Conservation (phyloP, 2,329 filamentous ascomycete species). For the Phyllosticta citrichinensis region DNA sequence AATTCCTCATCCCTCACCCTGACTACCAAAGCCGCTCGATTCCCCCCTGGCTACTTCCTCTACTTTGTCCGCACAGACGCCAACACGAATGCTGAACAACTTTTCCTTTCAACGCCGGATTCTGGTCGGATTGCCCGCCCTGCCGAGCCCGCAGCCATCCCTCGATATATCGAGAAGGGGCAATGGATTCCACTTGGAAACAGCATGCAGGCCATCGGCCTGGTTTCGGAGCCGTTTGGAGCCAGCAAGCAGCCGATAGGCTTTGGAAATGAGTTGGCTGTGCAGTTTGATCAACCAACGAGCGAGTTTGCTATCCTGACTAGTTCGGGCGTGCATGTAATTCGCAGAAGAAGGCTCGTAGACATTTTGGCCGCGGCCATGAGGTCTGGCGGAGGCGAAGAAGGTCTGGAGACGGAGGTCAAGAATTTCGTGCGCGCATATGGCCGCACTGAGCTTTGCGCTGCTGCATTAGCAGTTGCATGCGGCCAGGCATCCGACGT, state of each 20-base stretch:
- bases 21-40: slow-evolving; percentile 39
- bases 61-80: slow-evolving; percentile 53
- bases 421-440: slow-evolving; percentile 78
- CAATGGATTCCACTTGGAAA: slow-evolving; percentile 70
- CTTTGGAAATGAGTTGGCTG: slow-evolving; percentile 89
- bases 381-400: slow-evolving; percentile 58
- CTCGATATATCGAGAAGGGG: slow-evolving; percentile 65
- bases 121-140: slow-evolving; percentile 65
- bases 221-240: slow-evolving; percentile 61
- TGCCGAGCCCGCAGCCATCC: slow-evolving; percentile 42
- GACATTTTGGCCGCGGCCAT: slow-evolving; percentile 85
- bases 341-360: slow-evolving; percentile 73
- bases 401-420: slow-evolving; percentile 72
- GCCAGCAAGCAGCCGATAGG: slow-evolving; percentile 56
- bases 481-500: slow-evolving; percentile 87
- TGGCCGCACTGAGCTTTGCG: slow-evolving; percentile 78
- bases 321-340: slow-evolving; percentile 78
- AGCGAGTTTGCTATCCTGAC: slow-evolving; percentile 87
- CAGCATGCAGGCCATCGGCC: slow-evolving; percentile 66
- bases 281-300: slow-evolving; percentile 80
- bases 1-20: slow-evolving; percentile 24
- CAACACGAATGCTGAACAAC: slow-evolving; percentile 41
- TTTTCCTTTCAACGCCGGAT: slow-evolving; percentile 84
- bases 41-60: slow-evolving; percentile 83
- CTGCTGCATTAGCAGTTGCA: slow-evolving; percentile 84